A percentile compares a stretch with the other conserved stretches of the same genome.
phyloP scores from a whole-genome alignment of 768 basidiomycete genomes.

The Bullera alba region DNA sequence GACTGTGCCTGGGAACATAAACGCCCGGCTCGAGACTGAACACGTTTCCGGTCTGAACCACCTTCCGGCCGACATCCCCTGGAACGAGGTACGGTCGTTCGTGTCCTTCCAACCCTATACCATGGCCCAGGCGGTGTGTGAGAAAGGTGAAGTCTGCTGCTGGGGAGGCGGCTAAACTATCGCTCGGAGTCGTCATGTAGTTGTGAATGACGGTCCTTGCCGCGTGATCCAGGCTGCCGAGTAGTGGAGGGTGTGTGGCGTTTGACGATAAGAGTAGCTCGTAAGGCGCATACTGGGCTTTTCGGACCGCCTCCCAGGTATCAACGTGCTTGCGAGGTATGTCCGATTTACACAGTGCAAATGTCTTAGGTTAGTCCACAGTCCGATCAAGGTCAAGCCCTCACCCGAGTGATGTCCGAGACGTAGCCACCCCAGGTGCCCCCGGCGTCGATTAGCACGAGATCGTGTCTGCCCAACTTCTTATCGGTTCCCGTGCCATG shows the following conservation, averaged over 20 bases:
- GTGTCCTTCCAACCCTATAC: conserved; percentile 77
- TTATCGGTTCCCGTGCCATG: conserved; percentile 74
- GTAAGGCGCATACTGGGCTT: conserved; percentile 59
- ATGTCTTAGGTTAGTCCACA: conserved; percentile 50
- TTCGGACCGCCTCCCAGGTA: conserved; percentile 62
- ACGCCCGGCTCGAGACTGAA: conserved; percentile 73
- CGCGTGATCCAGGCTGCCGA: conserved; percentile 44
- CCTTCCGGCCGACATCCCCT: conserved; percentile 52
- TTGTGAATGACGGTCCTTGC: conserved; percentile 54
- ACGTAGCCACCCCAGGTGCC: conserved; percentile 66
- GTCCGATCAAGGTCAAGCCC: conserved; percentile 17
- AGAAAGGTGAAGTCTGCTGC: conserved; percentile 48
- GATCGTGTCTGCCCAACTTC: conserved; percentile 54
- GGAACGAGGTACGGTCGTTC: conserved; percentile 73
- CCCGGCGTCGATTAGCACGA: conserved; percentile 68
- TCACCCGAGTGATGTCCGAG: conserved; percentile 71
- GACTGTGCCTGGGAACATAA: conserved; percentile 22
- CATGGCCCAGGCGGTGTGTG: conserved; percentile 62
- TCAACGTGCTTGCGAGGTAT: conserved; percentile 54
- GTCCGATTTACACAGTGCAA: conserved; percentile 56
- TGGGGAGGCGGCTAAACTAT: conserved; percentile 43
- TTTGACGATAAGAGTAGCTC: conserved; percentile 49
- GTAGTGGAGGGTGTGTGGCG: conserved; percentile 2
- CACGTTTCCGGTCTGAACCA: conserved; percentile 60
- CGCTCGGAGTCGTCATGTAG: conserved; percentile 48